phyloP scores from a whole-genome alignment of 805 yeast species.

The Metschnikowia cubensis region DNA sequence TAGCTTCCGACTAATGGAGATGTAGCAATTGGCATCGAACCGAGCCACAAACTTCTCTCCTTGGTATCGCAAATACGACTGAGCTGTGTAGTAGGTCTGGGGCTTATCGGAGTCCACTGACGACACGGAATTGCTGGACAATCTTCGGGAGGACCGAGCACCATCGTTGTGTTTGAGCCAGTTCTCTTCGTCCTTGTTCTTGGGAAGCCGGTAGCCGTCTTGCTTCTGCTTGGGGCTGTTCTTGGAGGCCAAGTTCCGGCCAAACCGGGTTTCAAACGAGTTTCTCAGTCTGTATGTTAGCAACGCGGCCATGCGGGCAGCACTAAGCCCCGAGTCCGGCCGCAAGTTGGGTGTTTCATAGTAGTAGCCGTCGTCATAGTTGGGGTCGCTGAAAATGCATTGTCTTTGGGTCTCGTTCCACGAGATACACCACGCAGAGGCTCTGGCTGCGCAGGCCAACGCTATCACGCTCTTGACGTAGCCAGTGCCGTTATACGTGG shows the following conservation, averaged over 20 bases:
- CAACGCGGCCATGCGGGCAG: conserved; percentile 96
- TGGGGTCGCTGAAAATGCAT: conserved; percentile 91
- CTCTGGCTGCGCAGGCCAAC: conserved; percentile 89
- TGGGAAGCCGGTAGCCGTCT: conserved; percentile 36
- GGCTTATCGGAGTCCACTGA: conserved; percentile 26
- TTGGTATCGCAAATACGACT: conserved; percentile 89
- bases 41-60: conserved; percentile 85
- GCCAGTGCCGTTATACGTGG: conserved; percentile 52
- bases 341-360: conserved; percentile 58
- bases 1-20: conserved; percentile 85
- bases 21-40: conserved; percentile 96
- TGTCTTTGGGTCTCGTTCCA: conserved; percentile 99
- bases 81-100: conserved; percentile 83
- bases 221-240: conserved; percentile 10
- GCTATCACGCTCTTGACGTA: conserved; percentile 75
- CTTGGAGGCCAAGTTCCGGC: conserved; percentile 53
- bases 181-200: conserved; percentile 60
- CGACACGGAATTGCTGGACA: conserved; percentile 13
- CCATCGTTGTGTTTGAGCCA: conserved; percentile 92
- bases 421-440: conserved; percentile 97
- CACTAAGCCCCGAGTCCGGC: conserved; percentile 83
- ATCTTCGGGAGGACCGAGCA: conserved; percentile 23
- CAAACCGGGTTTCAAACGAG: conserved; percentile 86
- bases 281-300: conserved; percentile 89
- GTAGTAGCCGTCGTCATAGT: conserved; percentile 81